A percentile compares a stretch with the other conserved stretches of the same genome.
These are phyloP conservation scores for Pseudotsuga menziesii DNA, from an alignment of 75 land plant species.

Conservation along the genomic window DNA sequence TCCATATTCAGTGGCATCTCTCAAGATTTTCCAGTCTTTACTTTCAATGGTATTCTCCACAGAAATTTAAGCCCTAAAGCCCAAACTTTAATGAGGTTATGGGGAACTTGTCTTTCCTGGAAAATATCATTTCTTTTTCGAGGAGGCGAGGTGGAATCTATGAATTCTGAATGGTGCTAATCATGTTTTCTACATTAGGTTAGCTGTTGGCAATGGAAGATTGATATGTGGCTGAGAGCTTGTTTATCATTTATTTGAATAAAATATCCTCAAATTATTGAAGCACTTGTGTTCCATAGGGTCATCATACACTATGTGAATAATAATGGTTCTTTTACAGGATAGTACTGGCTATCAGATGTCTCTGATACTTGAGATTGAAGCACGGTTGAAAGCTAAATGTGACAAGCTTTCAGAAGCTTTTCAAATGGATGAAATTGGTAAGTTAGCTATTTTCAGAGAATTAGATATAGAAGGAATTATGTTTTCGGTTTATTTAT, in stretches of 20 bases:
- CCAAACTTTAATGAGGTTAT: background rate
- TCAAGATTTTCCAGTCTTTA: background rate
- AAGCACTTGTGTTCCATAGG: background rate
- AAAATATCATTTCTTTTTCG: too few species aligned
- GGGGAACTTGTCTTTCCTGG: too few species aligned
- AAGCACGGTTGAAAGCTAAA: slow-evolving; percentile 65
- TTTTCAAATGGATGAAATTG: slow-evolving; percentile 62
- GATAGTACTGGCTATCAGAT: slow-evolving; percentile 81
- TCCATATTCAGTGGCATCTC: too few species aligned
- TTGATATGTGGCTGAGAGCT: background rate
- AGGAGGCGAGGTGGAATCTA: background rate
- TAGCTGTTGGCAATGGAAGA: background rate
- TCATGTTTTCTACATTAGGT: background rate
- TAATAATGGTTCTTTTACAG: slow-evolving; percentile 25
- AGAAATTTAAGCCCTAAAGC: background rate
- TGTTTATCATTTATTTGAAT: background rate
- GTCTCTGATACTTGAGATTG: slow-evolving; percentile 71
- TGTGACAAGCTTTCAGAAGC: slow-evolving; percentile 75
- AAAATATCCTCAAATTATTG: background rate
- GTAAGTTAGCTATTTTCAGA: slow-evolving; percentile 22
- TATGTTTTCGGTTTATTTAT: background rate
- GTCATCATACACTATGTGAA: background rate
- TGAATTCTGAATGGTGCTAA: background rate
- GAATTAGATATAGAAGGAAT: background rate
- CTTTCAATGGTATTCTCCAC: background rate